Evolutionary conservation across 2,329 filamentous ascomycete species (phyloP), one percentile per base, ranked within the genome.

Genomic region (Monosporascus sp.): DNA sequence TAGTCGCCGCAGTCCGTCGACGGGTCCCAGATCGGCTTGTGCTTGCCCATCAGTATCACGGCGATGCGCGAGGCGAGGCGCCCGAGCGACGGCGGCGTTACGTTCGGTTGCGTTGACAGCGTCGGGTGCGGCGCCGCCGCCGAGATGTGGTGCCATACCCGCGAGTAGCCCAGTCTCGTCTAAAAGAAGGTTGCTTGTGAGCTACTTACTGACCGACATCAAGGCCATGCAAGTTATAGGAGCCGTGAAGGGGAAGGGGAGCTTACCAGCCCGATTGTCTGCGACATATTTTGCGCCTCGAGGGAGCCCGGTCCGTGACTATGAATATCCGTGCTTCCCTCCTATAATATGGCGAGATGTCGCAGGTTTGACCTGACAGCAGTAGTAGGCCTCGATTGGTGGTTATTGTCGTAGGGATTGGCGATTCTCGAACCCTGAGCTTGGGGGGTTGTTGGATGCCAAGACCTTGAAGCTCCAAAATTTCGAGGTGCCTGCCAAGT

Each of bases 1-100:
- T 99, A 99, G 83, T 99, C 94, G 64, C 94, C 94, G 80, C 94
- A 97, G 80, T 99, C 94, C 57, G 92, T 97, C 22, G 91, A 96
- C 1, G 94, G 94, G 75, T 97, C 90, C 77, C 86, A 99, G 72
- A 94, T 96, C 22, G 94, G 94, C 77, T 99, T 99, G 82, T 99
- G 88, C 80, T 99, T 99, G 76, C 94, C 94, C 92, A 97, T 97
- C 50, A 97, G 84, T 56, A 90, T 80, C 51, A 87, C 79, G 57
- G 92, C 93, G 71, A 97, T 96, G 59, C 88, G 85, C 51, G 88
- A 91, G 57, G 93, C 93, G 50, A 97, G 81, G 43, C 93, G 91
- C 63, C 93, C 93, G 41, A 97, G 87, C n/a, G 91, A 86, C 16
- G 91, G 91, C 19, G 84, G 80, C 20, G 85, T 85, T 24, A 84